A percentile compares a stretch with the other conserved stretches of the same genome.
These are phyloP conservation scores for Podospora fimiseda DNA, from an alignment of 495 filamentous ascomycete genomes.

Conservation along the genomic window DNA sequence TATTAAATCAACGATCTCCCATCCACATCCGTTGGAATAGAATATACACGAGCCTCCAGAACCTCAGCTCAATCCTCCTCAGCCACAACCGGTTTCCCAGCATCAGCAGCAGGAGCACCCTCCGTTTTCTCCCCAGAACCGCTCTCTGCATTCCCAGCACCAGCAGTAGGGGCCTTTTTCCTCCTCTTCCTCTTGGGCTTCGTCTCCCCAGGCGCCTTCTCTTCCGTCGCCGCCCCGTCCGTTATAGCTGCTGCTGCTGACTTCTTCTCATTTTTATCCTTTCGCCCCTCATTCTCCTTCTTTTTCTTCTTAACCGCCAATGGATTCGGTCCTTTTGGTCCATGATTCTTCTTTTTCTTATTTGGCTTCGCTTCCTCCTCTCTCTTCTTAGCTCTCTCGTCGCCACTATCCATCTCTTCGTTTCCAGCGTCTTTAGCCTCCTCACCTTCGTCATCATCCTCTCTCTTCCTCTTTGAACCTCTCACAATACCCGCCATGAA, in stretches of 20 bases:
- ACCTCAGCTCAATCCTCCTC: background rate
- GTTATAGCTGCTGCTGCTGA: background rate
- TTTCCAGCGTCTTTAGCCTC: slow-evolving; percentile 19
- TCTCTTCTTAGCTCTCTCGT: slow-evolving; percentile 16
- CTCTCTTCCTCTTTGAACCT: slow-evolving; percentile 42
- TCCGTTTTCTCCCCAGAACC: slow-evolving; percentile 6
- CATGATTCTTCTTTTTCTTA: slow-evolving; percentile 55
- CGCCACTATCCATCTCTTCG: slow-evolving; percentile 17
- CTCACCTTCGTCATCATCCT: slow-evolving; percentile 44
- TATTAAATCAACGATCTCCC: no score
- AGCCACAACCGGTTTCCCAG: slow-evolving; percentile 3
- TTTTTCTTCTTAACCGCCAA: slow-evolving; percentile 73
- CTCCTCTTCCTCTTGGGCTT: slow-evolving; percentile 41
- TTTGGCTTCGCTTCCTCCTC: slow-evolving; percentile 31
- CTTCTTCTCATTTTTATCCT: slow-evolving; percentile 15
- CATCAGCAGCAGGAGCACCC: slow-evolving; percentile 16
- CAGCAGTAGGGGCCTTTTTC: slow-evolving; percentile 30
- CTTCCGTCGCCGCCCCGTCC: background rate
- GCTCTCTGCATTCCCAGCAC: slow-evolving; percentile 5
- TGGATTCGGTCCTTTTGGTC: slow-evolving; percentile 82
- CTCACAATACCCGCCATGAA: slow-evolving; percentile 27
- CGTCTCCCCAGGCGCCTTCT: slow-evolving; percentile 9
- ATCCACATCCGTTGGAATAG: no score
- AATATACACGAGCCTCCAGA: no score
- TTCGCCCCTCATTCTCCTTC: slow-evolving; percentile 11